Base-by-base conservation (phyloP, 495 filamentous ascomycete species). In the Trichoderma parareesei region DNA sequence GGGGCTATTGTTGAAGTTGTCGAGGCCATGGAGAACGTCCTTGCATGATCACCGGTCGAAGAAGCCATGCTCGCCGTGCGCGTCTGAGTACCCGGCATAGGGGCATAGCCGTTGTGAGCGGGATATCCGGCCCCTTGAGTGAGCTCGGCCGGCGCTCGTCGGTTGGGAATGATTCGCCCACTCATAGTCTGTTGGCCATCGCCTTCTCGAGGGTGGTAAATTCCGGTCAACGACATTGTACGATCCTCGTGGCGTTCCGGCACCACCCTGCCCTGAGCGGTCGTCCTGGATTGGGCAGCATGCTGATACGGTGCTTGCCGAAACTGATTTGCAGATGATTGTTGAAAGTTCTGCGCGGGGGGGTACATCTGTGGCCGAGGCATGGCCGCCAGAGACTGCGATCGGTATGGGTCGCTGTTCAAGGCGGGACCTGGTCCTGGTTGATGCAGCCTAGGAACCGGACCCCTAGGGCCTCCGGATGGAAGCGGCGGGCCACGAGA, bases 161-260 rank as follows among this genome's bases (percentile, higher is more conserved):
- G 74, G 64, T 82, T 82, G 6, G 82, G 95, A 70, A 99, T 97
- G 0, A 95, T 82, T 64, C 95, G 84, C 62, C 95, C 95, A 69
- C 89, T 96, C 83, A 90, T 90, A 27, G 92, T 97, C 70, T 96
- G 94, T 64, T 87, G 82, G 65, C 88, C 81, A 65, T 98, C 91
- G 60, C 85, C 82, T 66, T 93, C 90, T 66, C 86, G 77, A 16
- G 78, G 74, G 33, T 87, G 82, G 72, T 96, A 96, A 5, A 44
- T 14, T 3, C 89, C 89, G 16, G 87, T 92, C 86, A 99, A 87
- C 38, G 93, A 96, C 94, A 98, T 98, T 61, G 94, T 86, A 61
- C 95, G 84, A 71, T 97, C 93, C 71, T 98, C 88, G 71, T 94
- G 89, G 60, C 92, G 85, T 68, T 97, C 93, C 7, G 95, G 95